These are phyloP conservation scores for Komagataea norvegica DNA, from an alignment of 1,139 yeast species.

Conservation along the genomic window DNA sequence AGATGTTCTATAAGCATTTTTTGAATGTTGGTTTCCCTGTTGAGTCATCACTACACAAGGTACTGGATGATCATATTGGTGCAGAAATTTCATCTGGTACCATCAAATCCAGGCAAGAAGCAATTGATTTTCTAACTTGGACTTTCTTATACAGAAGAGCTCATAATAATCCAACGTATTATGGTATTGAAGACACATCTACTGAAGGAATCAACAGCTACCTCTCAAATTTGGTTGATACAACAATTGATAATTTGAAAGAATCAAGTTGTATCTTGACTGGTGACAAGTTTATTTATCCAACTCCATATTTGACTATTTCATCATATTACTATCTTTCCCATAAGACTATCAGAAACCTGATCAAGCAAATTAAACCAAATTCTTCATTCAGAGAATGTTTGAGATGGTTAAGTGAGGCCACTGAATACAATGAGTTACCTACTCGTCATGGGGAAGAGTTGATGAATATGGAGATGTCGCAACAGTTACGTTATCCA, in stretches of 20 bases:
- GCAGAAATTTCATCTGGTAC: slow-evolving; percentile 94
- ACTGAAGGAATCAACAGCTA: slow-evolving; percentile 66
- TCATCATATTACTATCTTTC: slow-evolving; percentile 92
- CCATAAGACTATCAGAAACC: slow-evolving; percentile 76
- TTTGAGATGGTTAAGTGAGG: slow-evolving; percentile 66
- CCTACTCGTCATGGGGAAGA: slow-evolving; percentile 97
- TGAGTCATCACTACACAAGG: slow-evolving; percentile 90
- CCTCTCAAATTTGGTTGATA: slow-evolving; percentile 68
- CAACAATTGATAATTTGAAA: slow-evolving; percentile 59
- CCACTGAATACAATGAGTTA: slow-evolving; percentile 85
- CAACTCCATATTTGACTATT: slow-evolving; percentile 82
- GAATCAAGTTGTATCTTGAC: slow-evolving; percentile 67
- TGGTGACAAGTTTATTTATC: slow-evolving; percentile 46
- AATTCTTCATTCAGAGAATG: slow-evolving; percentile 63
- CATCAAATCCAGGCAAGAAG: slow-evolving; percentile 76
- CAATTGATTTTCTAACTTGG: slow-evolving; percentile 91
- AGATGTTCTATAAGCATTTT: slow-evolving; percentile 90
- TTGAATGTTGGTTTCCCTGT: slow-evolving; percentile 96
- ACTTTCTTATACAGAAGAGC: slow-evolving; percentile 91
- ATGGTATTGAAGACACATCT: slow-evolving; percentile 73
- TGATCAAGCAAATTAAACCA: slow-evolving; percentile 48
- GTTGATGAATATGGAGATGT: slow-evolving; percentile 83
- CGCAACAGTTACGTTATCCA: slow-evolving; percentile 72
- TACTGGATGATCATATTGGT: slow-evolving; percentile 90
- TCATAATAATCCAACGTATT: slow-evolving; percentile 92